Evolutionary conservation across 176 grass and related monocot genomes (phyloP).

Genomic region (Zoysia japonica): DNA sequence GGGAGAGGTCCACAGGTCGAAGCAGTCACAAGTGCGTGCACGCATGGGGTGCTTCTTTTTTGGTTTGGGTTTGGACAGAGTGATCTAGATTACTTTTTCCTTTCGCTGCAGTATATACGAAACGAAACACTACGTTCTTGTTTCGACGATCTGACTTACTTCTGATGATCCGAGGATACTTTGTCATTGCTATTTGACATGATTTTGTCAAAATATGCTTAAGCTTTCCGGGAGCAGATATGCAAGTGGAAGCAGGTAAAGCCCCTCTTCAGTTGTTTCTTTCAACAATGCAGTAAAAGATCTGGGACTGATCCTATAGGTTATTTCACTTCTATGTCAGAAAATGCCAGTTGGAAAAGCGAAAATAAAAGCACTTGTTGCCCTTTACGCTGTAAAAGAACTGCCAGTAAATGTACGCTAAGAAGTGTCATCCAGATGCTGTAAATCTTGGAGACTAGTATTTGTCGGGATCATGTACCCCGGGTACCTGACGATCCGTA

Average conservation of each 20-base stretch:
- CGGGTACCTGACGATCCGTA: no score
- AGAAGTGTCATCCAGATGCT: neutral
- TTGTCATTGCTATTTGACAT: neutral
- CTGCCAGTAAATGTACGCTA: constrained; percentile 8
- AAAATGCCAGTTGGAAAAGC: constrained; percentile 23
- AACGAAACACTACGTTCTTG: neutral
- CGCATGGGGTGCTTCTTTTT: constrained; percentile 8
- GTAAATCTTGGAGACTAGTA: no score
- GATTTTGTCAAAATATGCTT: neutral
- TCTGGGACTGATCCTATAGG: neutral
- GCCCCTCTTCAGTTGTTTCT: neutral
- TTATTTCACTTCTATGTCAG: constrained; percentile 48
- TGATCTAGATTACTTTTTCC: neutral
- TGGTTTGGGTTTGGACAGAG: constrained; percentile 34
- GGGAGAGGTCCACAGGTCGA: constrained; percentile 23
- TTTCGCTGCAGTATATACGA: no score
- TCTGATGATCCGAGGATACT: neutral
- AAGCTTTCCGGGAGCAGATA: neutral
- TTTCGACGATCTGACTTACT: constrained; percentile 15
- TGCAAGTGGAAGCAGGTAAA: constrained; percentile 10
- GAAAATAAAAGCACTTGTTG: neutral
- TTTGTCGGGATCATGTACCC: no score
- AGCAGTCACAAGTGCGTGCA: neutral
- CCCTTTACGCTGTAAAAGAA: constrained; percentile 20
- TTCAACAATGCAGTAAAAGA: constrained; percentile 25